Conservation (phyloP, 192 early-diverging fungal genomes). For the Entomortierella parvispora region DNA sequence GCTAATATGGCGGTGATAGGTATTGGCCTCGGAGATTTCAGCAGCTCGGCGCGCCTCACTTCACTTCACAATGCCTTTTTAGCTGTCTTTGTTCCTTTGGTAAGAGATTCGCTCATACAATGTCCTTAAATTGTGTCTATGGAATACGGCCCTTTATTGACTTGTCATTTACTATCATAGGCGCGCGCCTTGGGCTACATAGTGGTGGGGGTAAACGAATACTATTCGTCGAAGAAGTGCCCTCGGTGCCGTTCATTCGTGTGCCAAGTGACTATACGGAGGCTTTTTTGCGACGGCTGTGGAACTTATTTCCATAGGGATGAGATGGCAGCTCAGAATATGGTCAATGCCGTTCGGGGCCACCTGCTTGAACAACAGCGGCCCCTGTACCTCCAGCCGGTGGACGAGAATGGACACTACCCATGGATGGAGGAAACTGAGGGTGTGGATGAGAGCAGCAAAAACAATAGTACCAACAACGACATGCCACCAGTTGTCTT, state of each 20-base stretch:
- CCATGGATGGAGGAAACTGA: not conserved
- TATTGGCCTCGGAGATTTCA: not conserved
- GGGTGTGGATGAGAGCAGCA: too few relatives aligned
- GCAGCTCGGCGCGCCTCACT: not conserved
- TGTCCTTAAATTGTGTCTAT: too few relatives aligned
- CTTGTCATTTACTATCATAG: not conserved
- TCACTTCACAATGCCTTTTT: too few relatives aligned
- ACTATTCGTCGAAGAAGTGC: conserved; percentile 11
- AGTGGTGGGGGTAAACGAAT: conserved; percentile 5
- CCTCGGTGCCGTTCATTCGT: conserved; percentile 4
- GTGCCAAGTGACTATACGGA: conserved; percentile 9
- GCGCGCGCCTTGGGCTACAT: not conserved
- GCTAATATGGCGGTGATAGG: not conserved
- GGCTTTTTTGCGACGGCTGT: conserved; percentile 5
- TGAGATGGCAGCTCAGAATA: conserved; percentile 1
- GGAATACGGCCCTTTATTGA: too few relatives aligned
- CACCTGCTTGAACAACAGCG: too few relatives aligned
- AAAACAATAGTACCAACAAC: too few relatives aligned
- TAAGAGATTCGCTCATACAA: too few relatives aligned
- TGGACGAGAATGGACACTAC: too few relatives aligned
- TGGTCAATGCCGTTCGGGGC: conserved; percentile 8
- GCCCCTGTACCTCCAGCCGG: too few relatives aligned
- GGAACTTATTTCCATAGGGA: conserved; percentile 3
- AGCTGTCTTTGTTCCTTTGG: too few relatives aligned
- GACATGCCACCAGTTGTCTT: too few relatives aligned